Percentiles rank a stretch among this genome's conserved stretches.
phyloP scores from a whole-genome alignment of 2,329 filamentous ascomycete species.

The Fusarium dimerum region DNA sequence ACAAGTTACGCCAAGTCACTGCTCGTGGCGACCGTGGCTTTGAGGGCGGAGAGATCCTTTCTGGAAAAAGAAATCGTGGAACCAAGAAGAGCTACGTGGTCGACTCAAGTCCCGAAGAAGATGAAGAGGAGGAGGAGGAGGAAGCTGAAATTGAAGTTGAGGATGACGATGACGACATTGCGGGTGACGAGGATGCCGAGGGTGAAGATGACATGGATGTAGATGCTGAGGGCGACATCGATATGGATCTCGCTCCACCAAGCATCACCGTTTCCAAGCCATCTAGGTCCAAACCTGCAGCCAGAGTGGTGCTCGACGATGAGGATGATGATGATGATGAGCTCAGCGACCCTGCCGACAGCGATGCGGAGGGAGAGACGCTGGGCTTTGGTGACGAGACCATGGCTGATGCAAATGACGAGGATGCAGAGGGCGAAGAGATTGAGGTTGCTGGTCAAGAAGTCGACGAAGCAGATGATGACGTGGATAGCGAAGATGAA shows the following conservation, averaged over 20 bases:
- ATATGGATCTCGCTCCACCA: slow-evolving; percentile 43
- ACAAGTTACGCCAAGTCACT: slow-evolving; percentile 53
- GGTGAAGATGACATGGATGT: slow-evolving; percentile 39
- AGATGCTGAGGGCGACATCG: slow-evolving; percentile 48
- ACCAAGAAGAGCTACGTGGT: slow-evolving; percentile 62
- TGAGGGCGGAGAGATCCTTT: slow-evolving; percentile 48
- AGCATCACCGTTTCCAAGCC: slow-evolving; percentile 54
- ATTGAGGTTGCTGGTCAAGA: slow-evolving; percentile 44
- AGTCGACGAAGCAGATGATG: slow-evolving; percentile 44
- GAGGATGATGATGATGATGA: slow-evolving; percentile 55
- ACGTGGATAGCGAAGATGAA: slow-evolving; percentile 45
- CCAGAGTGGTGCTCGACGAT: slow-evolving; percentile 34
- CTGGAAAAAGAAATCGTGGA: slow-evolving; percentile 54
- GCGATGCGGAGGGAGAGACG: slow-evolving; percentile 37
- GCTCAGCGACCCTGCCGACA: slow-evolving; percentile 55
- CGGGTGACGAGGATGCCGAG: slow-evolving; percentile 41
- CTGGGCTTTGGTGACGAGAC: slow-evolving; percentile 34
- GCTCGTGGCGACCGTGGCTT: slow-evolving; percentile 45
- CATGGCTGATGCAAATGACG: slow-evolving; percentile 45
- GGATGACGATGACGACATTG: slow-evolving; percentile 42
- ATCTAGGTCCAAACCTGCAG: slow-evolving; percentile 38
- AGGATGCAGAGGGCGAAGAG: slow-evolving; percentile 51
- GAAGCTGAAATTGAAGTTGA: slow-evolving; percentile 41
- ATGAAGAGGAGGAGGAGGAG: slow-evolving; percentile 44
- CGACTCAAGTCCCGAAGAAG: slow-evolving; percentile 53